Evolutionary conservation across 2,329 filamentous ascomycete genomes (phyloP), one percentile per base, ranked within the genome.

Genomic region (Verticillium nubilum): DNA sequence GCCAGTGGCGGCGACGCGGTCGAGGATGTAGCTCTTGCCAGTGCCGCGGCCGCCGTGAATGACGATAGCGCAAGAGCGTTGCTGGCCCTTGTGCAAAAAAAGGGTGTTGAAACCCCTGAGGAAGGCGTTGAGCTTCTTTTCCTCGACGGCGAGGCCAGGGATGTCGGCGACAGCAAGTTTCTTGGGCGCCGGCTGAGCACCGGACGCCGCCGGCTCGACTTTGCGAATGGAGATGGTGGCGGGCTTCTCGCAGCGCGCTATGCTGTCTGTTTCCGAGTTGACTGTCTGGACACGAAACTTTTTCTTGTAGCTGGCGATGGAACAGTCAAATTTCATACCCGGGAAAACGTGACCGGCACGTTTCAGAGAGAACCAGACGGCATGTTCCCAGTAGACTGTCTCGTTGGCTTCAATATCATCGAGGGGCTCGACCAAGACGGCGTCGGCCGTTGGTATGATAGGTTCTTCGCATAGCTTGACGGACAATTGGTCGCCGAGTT

Each of bases 41-140:
- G 91, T 96, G 12, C 94, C 93, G 62, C 86, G 85, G 19, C 90
- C 87, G 15, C 94, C 94, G 70, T 96, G 88, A 4, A 97, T 78
- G 26, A 95, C 80, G 35, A 95, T 81, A 0, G 86, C 86, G 57
- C 83, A 80, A 1, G 82, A 76, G 65, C 68, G 72, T 29, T 68
- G 65, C 63, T 75, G 67, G 59, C 67, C 60, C 59, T 68, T 61
- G 52, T 68, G 56, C 60, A 67, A 66, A 37, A 72, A 72, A 1
- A 67, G 67, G 1, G 71, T 69, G 53, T 78, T 79, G 65, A 89
- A 88, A 60, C 79, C 78, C 26, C 72, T 69, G 26, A 96, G 79
- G 56, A 87, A 86, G 37, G 78, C 71, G 70, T 96, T 94, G 62
- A 96, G 81, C 57, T 80, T 76, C 31, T 78, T 73, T 33, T 91